Percentiles rank a stretch among this genome's conserved stretches.
These are phyloP conservation scores for Fusarium albosuccineum DNA, from an alignment of 2,329 filamentous ascomycete genomes.

Conservation along the genomic window DNA sequence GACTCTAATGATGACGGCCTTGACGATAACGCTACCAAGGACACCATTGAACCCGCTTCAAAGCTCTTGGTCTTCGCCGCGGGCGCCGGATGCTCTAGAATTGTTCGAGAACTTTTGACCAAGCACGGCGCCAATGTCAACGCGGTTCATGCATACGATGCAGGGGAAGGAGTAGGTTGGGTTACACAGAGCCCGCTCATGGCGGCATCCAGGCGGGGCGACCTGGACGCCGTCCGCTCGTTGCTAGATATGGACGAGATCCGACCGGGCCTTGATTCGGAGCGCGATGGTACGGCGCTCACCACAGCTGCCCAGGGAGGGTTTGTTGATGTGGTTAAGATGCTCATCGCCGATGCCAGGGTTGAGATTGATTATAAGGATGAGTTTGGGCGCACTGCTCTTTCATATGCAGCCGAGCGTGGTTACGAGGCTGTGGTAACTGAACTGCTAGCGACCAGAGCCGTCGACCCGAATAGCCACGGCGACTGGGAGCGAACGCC, in stretches of 20 bases:
- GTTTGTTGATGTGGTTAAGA: background rate
- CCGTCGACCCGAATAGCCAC: background rate
- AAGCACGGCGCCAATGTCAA: no score
- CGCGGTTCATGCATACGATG: no score
- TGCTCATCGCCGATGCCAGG: background rate
- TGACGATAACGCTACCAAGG: no score
- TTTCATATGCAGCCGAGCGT: background rate
- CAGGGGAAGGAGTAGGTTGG: no score
- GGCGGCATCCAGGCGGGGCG: background rate
- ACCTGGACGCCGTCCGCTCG: background rate
- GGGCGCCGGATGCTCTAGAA: no score
- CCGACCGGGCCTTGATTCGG: background rate
- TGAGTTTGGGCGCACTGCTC: background rate
- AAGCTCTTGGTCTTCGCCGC: no score
- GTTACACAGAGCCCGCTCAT: background rate
- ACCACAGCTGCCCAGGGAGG: background rate
- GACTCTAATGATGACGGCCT: no score
- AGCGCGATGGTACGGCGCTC: background rate
- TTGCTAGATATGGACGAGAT: background rate
- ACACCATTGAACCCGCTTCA: no score
- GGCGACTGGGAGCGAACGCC: background rate
- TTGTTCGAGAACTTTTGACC: no score
- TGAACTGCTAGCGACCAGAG: background rate
- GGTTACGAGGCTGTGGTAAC: background rate
- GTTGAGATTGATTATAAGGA: background rate